Percentiles rank a stretch among this genome's conserved stretches.
Evolutionary conservation across 1,284 basidiomycete species (phyloP).

Genomic region (Sanghuangporus baumii): DNA sequence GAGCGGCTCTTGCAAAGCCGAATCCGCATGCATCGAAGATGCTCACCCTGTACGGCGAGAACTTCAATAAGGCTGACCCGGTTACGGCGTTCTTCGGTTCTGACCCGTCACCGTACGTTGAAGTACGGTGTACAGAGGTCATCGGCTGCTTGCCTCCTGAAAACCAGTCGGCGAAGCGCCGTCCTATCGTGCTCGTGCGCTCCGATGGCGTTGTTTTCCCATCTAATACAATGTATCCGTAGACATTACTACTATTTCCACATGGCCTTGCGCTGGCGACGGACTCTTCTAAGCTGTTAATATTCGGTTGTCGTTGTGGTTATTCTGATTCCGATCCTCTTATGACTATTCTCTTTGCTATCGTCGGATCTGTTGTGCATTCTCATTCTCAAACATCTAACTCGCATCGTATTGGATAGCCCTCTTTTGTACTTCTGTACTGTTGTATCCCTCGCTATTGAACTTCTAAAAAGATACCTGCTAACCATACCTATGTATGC

Average conservation of each 20-base stretch:
- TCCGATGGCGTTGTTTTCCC: conserved; percentile 91
- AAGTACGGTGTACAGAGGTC: conserved; percentile 88
- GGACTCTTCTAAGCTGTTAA: conserved; percentile 12
- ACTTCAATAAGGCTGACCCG: conserved; percentile 76
- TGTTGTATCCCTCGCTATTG: not conserved
- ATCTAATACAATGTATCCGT: conserved; percentile 80
- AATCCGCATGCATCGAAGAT: conserved; percentile 68
- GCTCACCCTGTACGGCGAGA: conserved; percentile 86
- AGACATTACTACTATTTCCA: conserved; percentile 20
- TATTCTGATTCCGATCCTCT: conserved; percentile 16
- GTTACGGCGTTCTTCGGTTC: conserved; percentile 85
- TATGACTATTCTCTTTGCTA: conserved; percentile 17
- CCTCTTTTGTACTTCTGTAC: conserved; percentile 3
- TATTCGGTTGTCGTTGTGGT: conserved; percentile 16
- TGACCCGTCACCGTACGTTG: conserved; percentile 80
- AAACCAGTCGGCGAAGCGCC: conserved; percentile 52
- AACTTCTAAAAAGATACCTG: not conserved
- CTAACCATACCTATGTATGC: not conserved
- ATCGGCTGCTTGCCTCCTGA: conserved; percentile 72
- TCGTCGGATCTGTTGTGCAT: conserved; percentile 17
- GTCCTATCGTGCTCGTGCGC: conserved; percentile 82
- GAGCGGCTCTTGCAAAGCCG: conserved; percentile 65
- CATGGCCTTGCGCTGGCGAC: conserved; percentile 20
- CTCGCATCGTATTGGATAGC: conserved; percentile 16
- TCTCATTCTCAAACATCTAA: conserved; percentile 4